phyloP scores from a whole-genome alignment of 495 filamentous ascomycete genomes.

The Rhypophila decipiens region DNA sequence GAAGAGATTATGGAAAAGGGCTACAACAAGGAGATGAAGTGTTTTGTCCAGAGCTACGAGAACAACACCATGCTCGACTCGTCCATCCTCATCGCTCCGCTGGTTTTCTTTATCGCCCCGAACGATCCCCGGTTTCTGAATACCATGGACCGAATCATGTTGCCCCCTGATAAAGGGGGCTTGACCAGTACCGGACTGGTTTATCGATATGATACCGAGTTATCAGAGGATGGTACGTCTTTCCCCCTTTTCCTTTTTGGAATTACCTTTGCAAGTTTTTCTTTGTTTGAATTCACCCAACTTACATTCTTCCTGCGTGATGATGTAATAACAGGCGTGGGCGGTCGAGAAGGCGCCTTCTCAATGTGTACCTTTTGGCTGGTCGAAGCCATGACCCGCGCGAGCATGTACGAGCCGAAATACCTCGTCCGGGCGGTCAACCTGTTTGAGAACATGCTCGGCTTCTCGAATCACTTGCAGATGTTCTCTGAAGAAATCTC shows the following conservation, averaged over 20 bases:
- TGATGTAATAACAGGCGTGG: slow-evolving; percentile 47
- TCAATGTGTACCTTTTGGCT: slow-evolving; percentile 77
- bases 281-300: background rate
- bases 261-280: background rate
- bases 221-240: slow-evolving; percentile 57
- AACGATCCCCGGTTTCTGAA: slow-evolving; percentile 66
- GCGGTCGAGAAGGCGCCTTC: slow-evolving; percentile 68
- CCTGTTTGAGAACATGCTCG: slow-evolving; percentile 68
- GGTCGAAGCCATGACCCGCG: slow-evolving; percentile 67
- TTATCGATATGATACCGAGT: slow-evolving; percentile 61
- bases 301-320: background rate
- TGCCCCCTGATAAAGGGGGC: slow-evolving; percentile 63
- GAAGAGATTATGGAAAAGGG: slow-evolving; percentile 68
- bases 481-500: slow-evolving; percentile 76
- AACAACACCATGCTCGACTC: slow-evolving; percentile 60
- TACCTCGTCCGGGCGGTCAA: slow-evolving; percentile 57
- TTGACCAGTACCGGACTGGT: slow-evolving; percentile 64
- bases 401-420: slow-evolving; percentile 56
- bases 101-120: slow-evolving; percentile 69
- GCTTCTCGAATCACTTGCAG: slow-evolving; percentile 63
- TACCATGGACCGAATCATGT: slow-evolving; percentile 61
- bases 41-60: slow-evolving; percentile 69
- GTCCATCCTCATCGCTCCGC: slow-evolving; percentile 62
- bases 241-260: too few relatives aligned
- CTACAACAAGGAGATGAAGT: slow-evolving; percentile 56